Conservation (phyloP, 75 land plant genomes). For the Selaginella moellendorffii region DNA sequence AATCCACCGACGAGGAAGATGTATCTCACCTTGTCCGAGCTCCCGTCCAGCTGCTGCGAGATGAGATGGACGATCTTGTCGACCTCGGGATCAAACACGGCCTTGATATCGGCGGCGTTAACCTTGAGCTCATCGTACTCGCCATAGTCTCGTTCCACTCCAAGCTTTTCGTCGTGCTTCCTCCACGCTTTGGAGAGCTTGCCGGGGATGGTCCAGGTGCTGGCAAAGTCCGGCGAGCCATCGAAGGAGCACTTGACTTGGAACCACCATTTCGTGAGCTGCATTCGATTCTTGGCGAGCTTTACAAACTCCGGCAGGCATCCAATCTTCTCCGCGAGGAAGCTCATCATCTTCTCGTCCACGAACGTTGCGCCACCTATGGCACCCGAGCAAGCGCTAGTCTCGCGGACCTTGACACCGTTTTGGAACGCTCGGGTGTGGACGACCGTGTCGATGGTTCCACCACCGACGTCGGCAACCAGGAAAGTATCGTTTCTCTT, state of each 20-base stretch:
- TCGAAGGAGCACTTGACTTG: neutral
- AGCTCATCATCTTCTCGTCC: neutral
- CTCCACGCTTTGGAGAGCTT: neutral
- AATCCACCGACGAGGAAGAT: conserved; percentile 7
- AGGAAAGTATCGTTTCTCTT: conserved; percentile 3
- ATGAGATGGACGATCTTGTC: neutral
- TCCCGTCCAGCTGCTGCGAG: neutral
- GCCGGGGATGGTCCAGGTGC: neutral
- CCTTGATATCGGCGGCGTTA: neutral
- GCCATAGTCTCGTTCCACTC: neutral
- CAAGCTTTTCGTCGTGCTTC: neutral
- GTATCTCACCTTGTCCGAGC: neutral
- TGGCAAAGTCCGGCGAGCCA: neutral
- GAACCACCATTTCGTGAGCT: neutral
- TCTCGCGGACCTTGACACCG: neutral
- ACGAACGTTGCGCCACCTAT: conserved; percentile 6
- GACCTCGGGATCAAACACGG: conserved; percentile 8
- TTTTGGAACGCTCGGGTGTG: neutral
- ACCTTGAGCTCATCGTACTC: neutral
- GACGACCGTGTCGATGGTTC: neutral
- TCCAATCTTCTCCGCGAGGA: neutral
- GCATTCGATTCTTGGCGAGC: neutral
- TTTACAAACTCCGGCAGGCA: neutral
- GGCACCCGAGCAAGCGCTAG: neutral
- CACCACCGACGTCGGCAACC: conserved; percentile 1